A percentile compares a stretch with the other conserved stretches of the same genome.
phyloP scores from a whole-genome alignment of 2,329 filamentous ascomycete genomes.

The Pseudocercospora eumusae region DNA sequence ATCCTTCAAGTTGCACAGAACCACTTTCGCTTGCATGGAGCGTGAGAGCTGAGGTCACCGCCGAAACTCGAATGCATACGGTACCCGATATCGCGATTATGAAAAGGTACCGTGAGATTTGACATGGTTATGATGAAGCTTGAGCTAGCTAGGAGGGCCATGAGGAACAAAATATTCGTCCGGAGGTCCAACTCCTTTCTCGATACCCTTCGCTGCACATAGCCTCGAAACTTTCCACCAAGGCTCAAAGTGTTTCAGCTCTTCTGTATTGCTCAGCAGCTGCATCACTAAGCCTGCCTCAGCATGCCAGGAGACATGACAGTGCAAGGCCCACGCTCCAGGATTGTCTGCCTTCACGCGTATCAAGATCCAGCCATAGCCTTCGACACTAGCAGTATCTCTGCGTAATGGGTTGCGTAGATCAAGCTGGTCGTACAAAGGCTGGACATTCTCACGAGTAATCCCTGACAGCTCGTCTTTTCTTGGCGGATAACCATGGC shows the following conservation, averaged over 20 bases:
- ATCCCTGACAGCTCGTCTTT: slow-evolving; percentile 29
- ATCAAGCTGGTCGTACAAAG: slow-evolving; percentile 41
- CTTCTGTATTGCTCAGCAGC: slow-evolving; percentile 54
- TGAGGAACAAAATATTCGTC: not conserved
- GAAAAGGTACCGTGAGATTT: not conserved
- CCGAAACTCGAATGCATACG: not conserved
- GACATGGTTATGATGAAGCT: slow-evolving; percentile 21
- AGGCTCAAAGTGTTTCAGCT: slow-evolving; percentile 36
- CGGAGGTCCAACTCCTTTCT: not conserved
- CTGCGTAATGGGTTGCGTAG: slow-evolving; percentile 50
- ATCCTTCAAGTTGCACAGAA: not conserved
- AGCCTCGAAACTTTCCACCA: not conserved
- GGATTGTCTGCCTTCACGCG: slow-evolving; percentile 60
- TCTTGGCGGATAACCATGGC: slow-evolving; percentile 39
- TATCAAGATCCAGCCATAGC: slow-evolving; percentile 58
- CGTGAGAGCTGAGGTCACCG: not conserved
- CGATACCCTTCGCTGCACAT: not conserved
- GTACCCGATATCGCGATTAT: not conserved
- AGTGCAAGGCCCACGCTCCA: slow-evolving; percentile 61
- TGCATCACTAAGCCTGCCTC: slow-evolving; percentile 63
- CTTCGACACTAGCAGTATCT: slow-evolving; percentile 57
- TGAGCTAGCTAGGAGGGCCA: not conserved
- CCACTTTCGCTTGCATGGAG: not conserved
- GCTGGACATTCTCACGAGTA: slow-evolving; percentile 33
- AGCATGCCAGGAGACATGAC: slow-evolving; percentile 61